Conservation (phyloP, 2,329 filamentous ascomycete species). For the Didymella exigua region DNA sequence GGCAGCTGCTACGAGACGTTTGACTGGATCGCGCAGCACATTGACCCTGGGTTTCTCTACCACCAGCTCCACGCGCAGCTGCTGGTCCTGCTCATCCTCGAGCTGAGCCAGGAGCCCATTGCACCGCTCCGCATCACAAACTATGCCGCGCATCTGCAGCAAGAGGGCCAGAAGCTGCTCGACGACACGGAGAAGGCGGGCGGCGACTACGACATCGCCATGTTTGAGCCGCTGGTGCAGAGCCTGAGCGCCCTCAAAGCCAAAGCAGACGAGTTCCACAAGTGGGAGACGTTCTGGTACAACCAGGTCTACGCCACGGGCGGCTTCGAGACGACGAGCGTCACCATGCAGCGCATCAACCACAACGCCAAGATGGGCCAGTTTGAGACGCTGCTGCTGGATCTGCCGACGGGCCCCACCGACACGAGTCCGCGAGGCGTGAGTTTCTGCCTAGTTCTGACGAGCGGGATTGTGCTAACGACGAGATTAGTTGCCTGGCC, state of each 20-base stretch:
- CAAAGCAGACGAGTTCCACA: slow-evolving; percentile 69
- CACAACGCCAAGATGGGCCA: slow-evolving; percentile 80
- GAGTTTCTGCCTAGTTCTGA: slow-evolving; percentile 49
- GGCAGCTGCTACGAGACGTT: slow-evolving; percentile 90
- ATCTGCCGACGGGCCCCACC: slow-evolving; percentile 65
- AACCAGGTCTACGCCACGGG: slow-evolving; percentile 70
- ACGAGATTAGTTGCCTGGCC: slow-evolving; percentile 66
- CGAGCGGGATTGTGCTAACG: slow-evolving; percentile 4
- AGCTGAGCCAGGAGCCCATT: slow-evolving; percentile 80
- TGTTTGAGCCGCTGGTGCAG: slow-evolving; percentile 63
- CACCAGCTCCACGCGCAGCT: slow-evolving; percentile 81
- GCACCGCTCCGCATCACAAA: slow-evolving; percentile 79
- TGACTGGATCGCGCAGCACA: slow-evolving; percentile 79
- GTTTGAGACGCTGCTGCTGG: slow-evolving; percentile 84
- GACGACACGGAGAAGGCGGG: slow-evolving; percentile 63
- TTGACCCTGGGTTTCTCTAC: slow-evolving; percentile 82
- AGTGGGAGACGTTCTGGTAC: slow-evolving; percentile 81
- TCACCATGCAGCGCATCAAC: slow-evolving; percentile 70
- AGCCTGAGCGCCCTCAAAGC: slow-evolving; percentile 66
- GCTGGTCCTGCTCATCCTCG: slow-evolving; percentile 80
- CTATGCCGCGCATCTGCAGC: slow-evolving; percentile 70
- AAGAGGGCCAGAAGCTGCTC: slow-evolving; percentile 69
- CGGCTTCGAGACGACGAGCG: slow-evolving; percentile 74
- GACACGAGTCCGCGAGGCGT: slow-evolving; percentile 62
- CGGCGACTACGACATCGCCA: slow-evolving; percentile 52